A percentile compares a stretch with the other conserved stretches of the same genome.
phyloP scores from a whole-genome alignment of 2,329 filamentous ascomycete genomes.

The Fusarium dlaminii region DNA sequence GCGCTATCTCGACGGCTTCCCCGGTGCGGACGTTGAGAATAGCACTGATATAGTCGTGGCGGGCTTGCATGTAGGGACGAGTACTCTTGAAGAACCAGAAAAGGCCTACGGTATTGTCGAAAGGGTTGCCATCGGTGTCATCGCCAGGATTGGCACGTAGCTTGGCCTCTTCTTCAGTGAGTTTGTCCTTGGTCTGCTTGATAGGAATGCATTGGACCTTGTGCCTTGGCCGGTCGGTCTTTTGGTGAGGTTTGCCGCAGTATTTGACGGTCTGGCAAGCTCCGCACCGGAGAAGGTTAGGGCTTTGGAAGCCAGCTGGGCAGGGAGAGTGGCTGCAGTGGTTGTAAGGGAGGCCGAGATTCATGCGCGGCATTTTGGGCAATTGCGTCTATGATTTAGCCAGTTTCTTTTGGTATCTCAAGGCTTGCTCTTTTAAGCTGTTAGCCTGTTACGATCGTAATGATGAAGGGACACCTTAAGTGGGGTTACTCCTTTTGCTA shows the following conservation, averaged over 20 bases:
- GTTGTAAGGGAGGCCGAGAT: slow-evolving; percentile 9
- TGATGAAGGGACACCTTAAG: background rate
- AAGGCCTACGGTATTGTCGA: background rate
- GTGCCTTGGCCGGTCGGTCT: background rate
- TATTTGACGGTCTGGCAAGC: slow-evolving; percentile 5
- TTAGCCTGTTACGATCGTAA: fast-evolving
- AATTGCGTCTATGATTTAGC: fast-evolving
- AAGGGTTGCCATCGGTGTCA: background rate
- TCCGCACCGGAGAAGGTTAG: slow-evolving; percentile 5
- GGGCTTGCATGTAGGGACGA: slow-evolving; percentile 15
- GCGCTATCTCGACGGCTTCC: background rate
- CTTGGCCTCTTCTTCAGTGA: background rate
- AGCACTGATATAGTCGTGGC: background rate
- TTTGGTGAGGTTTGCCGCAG: slow-evolving; percentile 10
- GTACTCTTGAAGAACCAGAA: slow-evolving; percentile 1
- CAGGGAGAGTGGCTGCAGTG: slow-evolving; percentile 2
- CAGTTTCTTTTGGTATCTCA: background rate
- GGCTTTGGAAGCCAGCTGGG: background rate
- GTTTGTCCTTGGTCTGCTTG: background rate
- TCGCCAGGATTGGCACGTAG: background rate
- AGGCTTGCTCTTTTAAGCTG: background rate
- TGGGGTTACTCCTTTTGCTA: background rate
- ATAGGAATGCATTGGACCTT: background rate
- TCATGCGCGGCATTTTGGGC: slow-evolving; percentile 1
- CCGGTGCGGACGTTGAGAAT: slow-evolving; percentile 10